phyloP scores from a whole-genome alignment of 768 basidiomycete species.

The Amanita rimosa region DNA sequence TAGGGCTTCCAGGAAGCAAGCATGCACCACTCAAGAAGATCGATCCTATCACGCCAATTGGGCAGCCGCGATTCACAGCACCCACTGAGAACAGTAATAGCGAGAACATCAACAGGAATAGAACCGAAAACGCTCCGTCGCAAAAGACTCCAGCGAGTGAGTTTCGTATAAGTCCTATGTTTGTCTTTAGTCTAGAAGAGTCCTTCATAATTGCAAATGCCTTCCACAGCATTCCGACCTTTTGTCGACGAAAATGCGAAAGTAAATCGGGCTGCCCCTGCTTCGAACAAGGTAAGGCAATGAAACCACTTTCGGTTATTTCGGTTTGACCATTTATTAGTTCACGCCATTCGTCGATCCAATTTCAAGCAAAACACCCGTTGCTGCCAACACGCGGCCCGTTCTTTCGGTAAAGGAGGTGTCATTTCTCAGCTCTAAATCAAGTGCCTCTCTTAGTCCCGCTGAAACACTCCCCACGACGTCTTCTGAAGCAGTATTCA shows the following conservation, averaged over 20 bases:
- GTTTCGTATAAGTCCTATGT: slow-evolving; percentile 6
- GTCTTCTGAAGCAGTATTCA: slow-evolving; percentile 35
- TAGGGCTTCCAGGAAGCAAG: slow-evolving; percentile 50
- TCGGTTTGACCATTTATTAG: slow-evolving; percentile 19
- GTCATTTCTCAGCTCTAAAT: slow-evolving; percentile 17
- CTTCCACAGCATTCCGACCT: slow-evolving; percentile 45
- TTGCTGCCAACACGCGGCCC: slow-evolving; percentile 22
- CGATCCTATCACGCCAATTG: slow-evolving; percentile 41
- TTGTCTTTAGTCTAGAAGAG: slow-evolving; percentile 1
- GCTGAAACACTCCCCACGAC: slow-evolving; percentile 20
- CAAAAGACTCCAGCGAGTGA: slow-evolving; percentile 27
- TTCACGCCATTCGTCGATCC: slow-evolving; percentile 58
- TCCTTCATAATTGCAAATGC: slow-evolving; percentile 9
- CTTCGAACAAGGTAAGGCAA: slow-evolving; percentile 24
- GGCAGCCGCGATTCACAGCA: slow-evolving; percentile 21
- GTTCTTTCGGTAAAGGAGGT: slow-evolving; percentile 43
- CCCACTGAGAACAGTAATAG: background rate
- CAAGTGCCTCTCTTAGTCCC: slow-evolving; percentile 8
- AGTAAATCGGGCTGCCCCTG: slow-evolving; percentile 32
- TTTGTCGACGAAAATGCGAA: slow-evolving; percentile 54
- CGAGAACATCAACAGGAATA: slow-evolving; percentile 11
- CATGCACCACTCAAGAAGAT: slow-evolving; percentile 62
- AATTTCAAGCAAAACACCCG: slow-evolving; percentile 33
- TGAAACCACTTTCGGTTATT: background rate
- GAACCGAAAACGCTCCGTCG: slow-evolving; percentile 30